A percentile compares a stretch with the other conserved stretches of the same genome.
These are phyloP conservation scores for Penium margaritaceum DNA, from an alignment of 139 green algal species.

Conservation along the genomic window DNA sequence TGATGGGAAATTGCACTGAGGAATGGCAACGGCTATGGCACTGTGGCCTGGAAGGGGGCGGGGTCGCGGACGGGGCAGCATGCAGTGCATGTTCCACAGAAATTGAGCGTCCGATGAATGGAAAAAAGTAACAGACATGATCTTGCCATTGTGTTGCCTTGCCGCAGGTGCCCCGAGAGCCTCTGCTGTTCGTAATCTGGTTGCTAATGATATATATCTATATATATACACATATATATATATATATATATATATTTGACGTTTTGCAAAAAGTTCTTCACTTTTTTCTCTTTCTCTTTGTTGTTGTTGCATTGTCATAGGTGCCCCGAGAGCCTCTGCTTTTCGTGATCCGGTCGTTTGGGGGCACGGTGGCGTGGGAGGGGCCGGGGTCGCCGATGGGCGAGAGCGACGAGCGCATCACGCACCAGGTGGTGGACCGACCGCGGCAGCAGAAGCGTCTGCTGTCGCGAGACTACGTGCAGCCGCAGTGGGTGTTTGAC, in stretches of 20 bases:
- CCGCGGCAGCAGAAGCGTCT: slow-evolving; percentile 60
- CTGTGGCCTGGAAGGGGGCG: too few relatives aligned
- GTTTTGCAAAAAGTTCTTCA: too few relatives aligned
- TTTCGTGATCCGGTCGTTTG: slow-evolving; percentile 86
- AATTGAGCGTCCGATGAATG: too few relatives aligned
- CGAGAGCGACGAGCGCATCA: slow-evolving; percentile 73
- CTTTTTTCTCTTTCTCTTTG: background rate
- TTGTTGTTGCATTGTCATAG: background rate
- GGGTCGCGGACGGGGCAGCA: too few relatives aligned
- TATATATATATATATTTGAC: too few relatives aligned
- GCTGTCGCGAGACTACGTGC: slow-evolving; percentile 79
- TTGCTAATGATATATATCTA: too few relatives aligned
- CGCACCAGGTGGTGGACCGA: slow-evolving; percentile 61
- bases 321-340: slow-evolving; percentile 82
- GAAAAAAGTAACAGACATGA: too few relatives aligned
- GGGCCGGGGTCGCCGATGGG: slow-evolving; percentile 72
- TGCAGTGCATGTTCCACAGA: too few relatives aligned
- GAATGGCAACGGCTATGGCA: too few relatives aligned
- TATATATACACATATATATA: too few relatives aligned
- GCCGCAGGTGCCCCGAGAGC: slow-evolving; percentile 73
- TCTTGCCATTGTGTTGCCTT: too few relatives aligned
- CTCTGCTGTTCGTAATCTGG: slow-evolving; percentile 89
- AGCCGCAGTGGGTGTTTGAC: slow-evolving; percentile 98
- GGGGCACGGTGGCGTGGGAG: slow-evolving; percentile 77
- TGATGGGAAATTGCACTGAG: too few relatives aligned